A percentile compares a stretch with the other conserved stretches of the same genome.
Evolutionary conservation across 1,284 basidiomycete genomes (phyloP).

Genomic region (Sporisorium scitamineum): DNA sequence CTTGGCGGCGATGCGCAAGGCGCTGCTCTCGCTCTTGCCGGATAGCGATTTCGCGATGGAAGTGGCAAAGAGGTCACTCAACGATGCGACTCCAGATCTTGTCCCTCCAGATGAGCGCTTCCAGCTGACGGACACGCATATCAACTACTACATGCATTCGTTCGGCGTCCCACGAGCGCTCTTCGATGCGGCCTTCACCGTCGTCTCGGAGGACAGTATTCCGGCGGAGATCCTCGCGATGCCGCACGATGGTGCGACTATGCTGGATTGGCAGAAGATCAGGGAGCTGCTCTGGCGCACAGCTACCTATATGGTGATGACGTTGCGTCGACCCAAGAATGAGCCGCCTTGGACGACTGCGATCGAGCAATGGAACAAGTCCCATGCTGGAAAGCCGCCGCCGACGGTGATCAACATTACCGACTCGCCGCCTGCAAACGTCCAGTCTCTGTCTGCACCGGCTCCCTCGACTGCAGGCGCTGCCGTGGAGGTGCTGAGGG

Average conservation of each 20-base stretch:
- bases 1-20: slow-evolving; percentile 34
- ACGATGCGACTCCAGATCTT: slow-evolving; percentile 12
- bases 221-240: slow-evolving; percentile 36
- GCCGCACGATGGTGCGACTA: slow-evolving; percentile 41
- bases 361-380: slow-evolving; percentile 27
- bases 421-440: slow-evolving; percentile 17
- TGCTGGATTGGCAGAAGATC: slow-evolving; percentile 37
- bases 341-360: slow-evolving; percentile 31
- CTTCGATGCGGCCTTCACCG: slow-evolving; percentile 39
- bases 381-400: slow-evolving; percentile 1
- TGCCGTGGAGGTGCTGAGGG: slow-evolving; percentile 13
- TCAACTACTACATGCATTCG: slow-evolving; percentile 42
- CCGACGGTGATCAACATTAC: slow-evolving; percentile 21
- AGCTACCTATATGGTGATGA: slow-evolving; percentile 40
- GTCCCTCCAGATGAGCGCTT: slow-evolving; percentile 30
- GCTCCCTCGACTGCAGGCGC: slow-evolving; percentile 11
- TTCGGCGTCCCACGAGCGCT: slow-evolving; percentile 26
- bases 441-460: background rate
- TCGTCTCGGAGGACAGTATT: slow-evolving; percentile 31
- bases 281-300: slow-evolving; percentile 33
- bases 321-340: slow-evolving; percentile 31
- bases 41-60: slow-evolving; percentile 36
- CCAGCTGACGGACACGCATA: slow-evolving; percentile 48
- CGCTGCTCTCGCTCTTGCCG: slow-evolving; percentile 27
- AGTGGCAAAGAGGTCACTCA: slow-evolving; percentile 16